Evolutionary conservation across 2,329 filamentous ascomycete genomes (phyloP).

Genomic region (Colletotrichum camelliae): DNA sequence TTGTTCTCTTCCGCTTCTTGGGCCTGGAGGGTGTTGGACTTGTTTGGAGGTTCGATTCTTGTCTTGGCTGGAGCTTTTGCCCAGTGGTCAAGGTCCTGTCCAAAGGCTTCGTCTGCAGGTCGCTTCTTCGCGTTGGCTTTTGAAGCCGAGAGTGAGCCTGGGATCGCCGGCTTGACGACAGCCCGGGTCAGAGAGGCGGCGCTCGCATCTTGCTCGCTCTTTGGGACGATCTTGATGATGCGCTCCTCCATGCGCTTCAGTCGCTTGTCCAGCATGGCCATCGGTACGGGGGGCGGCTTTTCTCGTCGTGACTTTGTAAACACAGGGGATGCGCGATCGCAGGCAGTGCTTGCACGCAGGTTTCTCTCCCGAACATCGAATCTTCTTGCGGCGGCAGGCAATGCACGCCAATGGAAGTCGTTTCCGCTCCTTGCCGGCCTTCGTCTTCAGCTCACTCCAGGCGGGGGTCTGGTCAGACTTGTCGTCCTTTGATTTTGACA

Average conservation of each 20-base stretch:
- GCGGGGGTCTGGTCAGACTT: slow-evolving; percentile 65
- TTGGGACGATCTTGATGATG: slow-evolving; percentile 94
- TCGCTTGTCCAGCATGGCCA: slow-evolving; percentile 97
- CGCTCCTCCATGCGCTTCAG: slow-evolving; percentile 97
- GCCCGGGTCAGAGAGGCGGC: slow-evolving; percentile 75
- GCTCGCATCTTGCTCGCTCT: slow-evolving; percentile 74
- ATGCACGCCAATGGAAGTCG: slow-evolving; percentile 92
- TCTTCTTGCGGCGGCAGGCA: slow-evolving; percentile 95
- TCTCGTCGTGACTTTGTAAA: slow-evolving; percentile 95
- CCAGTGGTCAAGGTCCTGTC: slow-evolving; percentile 82
- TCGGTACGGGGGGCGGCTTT: slow-evolving; percentile 95
- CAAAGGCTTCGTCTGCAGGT: slow-evolving; percentile 86
- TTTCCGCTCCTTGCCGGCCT: slow-evolving; percentile 95
- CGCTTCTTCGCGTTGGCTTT: slow-evolving; percentile 78
- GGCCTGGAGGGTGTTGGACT: slow-evolving; percentile 58
- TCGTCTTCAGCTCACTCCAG: slow-evolving; percentile 87
- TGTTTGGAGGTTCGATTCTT: slow-evolving; percentile 51
- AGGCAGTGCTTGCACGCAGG: slow-evolving; percentile 97
- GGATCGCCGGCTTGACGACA: slow-evolving; percentile 79
- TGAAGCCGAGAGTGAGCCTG: slow-evolving; percentile 53
- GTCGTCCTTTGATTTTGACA: slow-evolving; percentile 61
- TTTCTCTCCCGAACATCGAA: slow-evolving; percentile 96
- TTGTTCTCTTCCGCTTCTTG: slow-evolving; percentile 77
- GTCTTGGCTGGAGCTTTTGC: slow-evolving; percentile 63
- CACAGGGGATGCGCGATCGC: slow-evolving; percentile 89